Percentiles rank a stretch among this genome's conserved stretches.
Evolutionary conservation across 2,329 filamentous ascomycete genomes (phyloP).

Genomic region (Hymenoscyphus occultus): DNA sequence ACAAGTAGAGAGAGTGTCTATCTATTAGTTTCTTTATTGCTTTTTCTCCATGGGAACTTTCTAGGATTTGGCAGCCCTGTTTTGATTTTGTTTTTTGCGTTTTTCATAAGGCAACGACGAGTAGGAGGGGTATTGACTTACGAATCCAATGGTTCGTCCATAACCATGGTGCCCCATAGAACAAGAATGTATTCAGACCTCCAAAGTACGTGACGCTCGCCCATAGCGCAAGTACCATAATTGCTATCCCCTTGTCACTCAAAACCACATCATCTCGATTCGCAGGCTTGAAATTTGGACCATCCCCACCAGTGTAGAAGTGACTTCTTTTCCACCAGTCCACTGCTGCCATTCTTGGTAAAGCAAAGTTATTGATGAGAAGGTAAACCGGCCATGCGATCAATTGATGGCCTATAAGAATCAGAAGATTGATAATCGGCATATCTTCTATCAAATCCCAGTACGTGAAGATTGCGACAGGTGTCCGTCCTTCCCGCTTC

Average conservation of each 20-base stretch:
- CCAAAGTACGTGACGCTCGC: conserved; percentile 46
- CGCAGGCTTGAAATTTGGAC: conserved; percentile 55
- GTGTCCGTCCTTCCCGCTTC: conserved; percentile 14
- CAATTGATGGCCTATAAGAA: conserved; percentile 59
- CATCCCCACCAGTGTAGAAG: conserved; percentile 58
- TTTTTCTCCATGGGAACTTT: neutral
- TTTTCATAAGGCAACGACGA: neutral
- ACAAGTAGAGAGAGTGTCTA: neutral
- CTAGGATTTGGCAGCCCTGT: neutral
- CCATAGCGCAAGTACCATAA: conserved; percentile 45
- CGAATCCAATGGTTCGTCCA: conserved; percentile 70
- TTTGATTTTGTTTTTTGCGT: neutral
- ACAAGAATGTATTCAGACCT: conserved; percentile 51
- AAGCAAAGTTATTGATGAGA: conserved; percentile 48
- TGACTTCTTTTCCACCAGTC: conserved; percentile 32
- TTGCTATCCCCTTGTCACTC: conserved; percentile 54
- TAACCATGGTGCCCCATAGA: conserved; percentile 65
- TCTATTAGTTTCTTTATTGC: neutral
- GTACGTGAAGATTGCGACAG: conserved; percentile 11
- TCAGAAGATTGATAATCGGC: conserved; percentile 52
- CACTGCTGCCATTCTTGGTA: conserved; percentile 24
- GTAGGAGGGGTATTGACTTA: conserved; percentile 37
- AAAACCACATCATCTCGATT: conserved; percentile 54
- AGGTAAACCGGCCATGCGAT: conserved; percentile 63
- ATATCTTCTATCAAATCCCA: conserved; percentile 57